These are phyloP conservation scores for Fusarium sp. DNA, from an alignment of 2,329 filamentous ascomycete species.

Conservation along the genomic window DNA sequence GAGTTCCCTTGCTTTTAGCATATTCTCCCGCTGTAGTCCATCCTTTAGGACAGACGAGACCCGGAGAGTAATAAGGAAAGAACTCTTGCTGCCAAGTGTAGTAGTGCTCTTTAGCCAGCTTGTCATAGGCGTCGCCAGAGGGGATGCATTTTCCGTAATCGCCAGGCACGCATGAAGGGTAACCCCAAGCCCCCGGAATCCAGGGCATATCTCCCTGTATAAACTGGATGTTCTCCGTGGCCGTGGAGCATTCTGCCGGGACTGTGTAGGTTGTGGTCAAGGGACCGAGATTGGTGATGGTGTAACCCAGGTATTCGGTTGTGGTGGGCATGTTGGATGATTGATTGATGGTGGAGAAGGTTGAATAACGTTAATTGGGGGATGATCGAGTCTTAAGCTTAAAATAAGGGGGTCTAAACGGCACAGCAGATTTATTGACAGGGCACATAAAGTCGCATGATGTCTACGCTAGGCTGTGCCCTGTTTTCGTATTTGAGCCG, in stretches of 20 bases:
- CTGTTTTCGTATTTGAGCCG: neutral
- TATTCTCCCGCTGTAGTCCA: neutral
- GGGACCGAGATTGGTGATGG: neutral
- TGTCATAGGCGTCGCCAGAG: neutral
- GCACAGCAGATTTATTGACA: neutral
- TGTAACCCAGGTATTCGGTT: neutral
- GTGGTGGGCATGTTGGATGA: neutral
- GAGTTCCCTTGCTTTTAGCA: neutral
- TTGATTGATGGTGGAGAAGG: neutral
- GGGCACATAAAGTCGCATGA: neutral
- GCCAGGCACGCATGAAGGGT: neutral
- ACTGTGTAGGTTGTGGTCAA: conserved; percentile 1
- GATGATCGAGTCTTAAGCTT: neutral
- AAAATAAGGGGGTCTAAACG: neutral
- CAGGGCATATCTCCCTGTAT: neutral
- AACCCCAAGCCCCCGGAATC: neutral
- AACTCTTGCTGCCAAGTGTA: neutral
- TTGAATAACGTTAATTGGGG: neutral
- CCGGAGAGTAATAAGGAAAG: neutral
- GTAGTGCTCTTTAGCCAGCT: neutral
- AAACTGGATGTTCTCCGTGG: neutral
- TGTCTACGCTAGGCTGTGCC: neutral
- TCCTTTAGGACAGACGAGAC: neutral
- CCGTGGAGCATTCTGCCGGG: neutral
- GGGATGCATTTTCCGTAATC: neutral